Conservation (phyloP, 139 green algal species). For the Parachlorella kessleri region DNA sequence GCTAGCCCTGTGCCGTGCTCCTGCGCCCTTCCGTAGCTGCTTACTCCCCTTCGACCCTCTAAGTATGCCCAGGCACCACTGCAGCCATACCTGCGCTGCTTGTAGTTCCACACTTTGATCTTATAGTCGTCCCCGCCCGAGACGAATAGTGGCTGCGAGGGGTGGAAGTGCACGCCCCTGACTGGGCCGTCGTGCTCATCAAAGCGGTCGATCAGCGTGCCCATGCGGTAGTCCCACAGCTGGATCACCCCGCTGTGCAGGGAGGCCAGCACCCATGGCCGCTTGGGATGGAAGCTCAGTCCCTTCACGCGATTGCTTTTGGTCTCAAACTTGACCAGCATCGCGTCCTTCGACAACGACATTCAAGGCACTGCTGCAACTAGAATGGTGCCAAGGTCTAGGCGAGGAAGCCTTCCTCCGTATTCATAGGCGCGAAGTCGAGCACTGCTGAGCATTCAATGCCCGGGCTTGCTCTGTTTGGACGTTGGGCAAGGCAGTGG, state of each 20-base stretch:
- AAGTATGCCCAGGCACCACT: too few species aligned
- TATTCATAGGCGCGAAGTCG: too few species aligned
- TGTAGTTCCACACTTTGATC: slow-evolving; percentile 99
- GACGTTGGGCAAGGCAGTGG: too few species aligned
- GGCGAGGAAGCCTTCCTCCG: too few species aligned
- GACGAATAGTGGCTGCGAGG: slow-evolving; percentile 97
- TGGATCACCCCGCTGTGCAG: slow-evolving; percentile 99
- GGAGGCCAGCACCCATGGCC: slow-evolving; percentile 98
- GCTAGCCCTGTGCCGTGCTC: too few species aligned
- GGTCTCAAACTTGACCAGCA: slow-evolving; percentile 94
- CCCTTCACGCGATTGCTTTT: slow-evolving; percentile 99
- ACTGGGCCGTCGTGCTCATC: slow-evolving; percentile 99
- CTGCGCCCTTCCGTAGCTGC: too few species aligned
- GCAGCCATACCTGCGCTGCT: slow-evolving; percentile 72
- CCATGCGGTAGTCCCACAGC: slow-evolving; percentile 99
- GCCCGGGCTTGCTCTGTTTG: too few species aligned
- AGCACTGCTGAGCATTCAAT: too few species aligned
- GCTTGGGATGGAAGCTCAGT: slow-evolving; percentile 96
- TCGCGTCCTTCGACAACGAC: too few species aligned
- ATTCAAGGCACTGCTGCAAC: too few species aligned
- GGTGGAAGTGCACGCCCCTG: slow-evolving; percentile 97
- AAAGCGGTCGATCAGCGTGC: slow-evolving; percentile 99
- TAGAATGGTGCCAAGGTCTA: too few species aligned
- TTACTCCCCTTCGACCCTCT: too few species aligned
- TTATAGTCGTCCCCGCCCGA: slow-evolving; percentile 99